A percentile compares a stretch with the other conserved stretches of the same genome.
Conservation (phyloP, 305 asterid species). For the Solanum hybrid region DNA sequence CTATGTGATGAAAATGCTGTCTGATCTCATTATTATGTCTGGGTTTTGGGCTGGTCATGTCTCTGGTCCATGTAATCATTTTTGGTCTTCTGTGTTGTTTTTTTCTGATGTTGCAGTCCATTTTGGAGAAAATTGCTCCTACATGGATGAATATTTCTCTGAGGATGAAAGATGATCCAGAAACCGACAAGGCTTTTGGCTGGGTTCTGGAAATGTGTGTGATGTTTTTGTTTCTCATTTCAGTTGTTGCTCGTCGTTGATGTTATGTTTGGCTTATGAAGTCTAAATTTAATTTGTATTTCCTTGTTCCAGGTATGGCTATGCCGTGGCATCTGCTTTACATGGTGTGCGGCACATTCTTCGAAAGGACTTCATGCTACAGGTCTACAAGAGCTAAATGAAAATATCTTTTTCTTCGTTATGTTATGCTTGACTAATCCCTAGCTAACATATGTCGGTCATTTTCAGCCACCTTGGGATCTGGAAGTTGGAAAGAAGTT, state of each 20-base stretch:
- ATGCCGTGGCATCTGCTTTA: constrained; percentile 95
- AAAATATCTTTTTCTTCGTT: constrained; percentile 8
- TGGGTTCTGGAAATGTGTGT: constrained; percentile 98
- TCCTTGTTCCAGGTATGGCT: constrained; percentile 66
- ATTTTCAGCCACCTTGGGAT: constrained; percentile 90
- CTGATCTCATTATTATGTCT: constrained; percentile 1
- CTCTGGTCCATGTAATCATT: not conserved
- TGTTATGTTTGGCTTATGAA: not conserved
- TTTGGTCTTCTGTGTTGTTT: not conserved
- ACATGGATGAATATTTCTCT: constrained; percentile 98
- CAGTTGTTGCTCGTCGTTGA: constrained; percentile 3
- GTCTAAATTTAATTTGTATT: constrained; percentile 8
- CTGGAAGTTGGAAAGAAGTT: constrained; percentile 60
- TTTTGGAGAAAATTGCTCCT: constrained; percentile 84
- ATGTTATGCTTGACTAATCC: not conserved
- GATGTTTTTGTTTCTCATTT: constrained; percentile 11
- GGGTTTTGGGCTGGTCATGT: not conserved
- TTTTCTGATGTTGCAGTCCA: constrained; percentile 35
- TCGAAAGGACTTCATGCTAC: constrained; percentile 88
- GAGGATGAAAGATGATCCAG: constrained; percentile 93
- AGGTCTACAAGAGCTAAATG: constrained; percentile 37
- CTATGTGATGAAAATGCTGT: not conserved
- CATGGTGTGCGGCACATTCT: constrained; percentile 90
- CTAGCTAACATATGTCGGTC: constrained; percentile 6
- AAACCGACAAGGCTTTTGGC: constrained; percentile 91